These are phyloP conservation scores for Colletotrichum cuscutae DNA, from an alignment of 2,329 filamentous ascomycete species.

Conservation along the genomic window DNA sequence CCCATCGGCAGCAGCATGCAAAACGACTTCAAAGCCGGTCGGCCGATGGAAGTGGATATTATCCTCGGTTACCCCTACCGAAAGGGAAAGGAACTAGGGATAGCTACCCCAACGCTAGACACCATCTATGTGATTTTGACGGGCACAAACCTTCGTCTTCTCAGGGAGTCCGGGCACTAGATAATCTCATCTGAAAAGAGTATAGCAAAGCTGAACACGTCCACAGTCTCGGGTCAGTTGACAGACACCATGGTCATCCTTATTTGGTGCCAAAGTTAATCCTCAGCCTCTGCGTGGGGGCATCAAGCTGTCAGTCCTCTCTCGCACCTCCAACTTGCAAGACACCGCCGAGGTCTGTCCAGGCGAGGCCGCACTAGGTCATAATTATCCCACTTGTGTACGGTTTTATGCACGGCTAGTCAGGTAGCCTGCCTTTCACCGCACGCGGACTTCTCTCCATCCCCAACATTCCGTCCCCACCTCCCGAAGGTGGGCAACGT, in stretches of 20 bases:
- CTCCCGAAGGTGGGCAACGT: not conserved
- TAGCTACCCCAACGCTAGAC: conserved; percentile 63
- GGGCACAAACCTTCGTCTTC: conserved; percentile 41
- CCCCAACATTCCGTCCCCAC: not conserved
- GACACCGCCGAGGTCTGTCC: not conserved
- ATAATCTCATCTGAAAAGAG: not conserved
- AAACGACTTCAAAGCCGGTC: conserved; percentile 65
- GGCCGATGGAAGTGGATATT: conserved; percentile 70
- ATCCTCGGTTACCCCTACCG: conserved; percentile 70
- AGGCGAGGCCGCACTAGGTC: not conserved
- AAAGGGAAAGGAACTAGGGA: conserved; percentile 63
- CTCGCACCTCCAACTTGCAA: not conserved
- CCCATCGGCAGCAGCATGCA: conserved; percentile 64
- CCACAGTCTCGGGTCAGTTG: not conserved
- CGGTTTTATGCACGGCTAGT: not conserved
- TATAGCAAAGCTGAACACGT: not conserved
- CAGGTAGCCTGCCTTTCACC: not conserved
- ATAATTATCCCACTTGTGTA: not conserved
- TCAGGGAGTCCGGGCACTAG: conserved; percentile 17
- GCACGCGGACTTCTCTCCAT: conserved; percentile 10
- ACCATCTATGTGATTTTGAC: conserved; percentile 48
- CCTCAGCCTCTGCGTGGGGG: conserved; percentile 23
- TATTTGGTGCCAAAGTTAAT: not conserved
- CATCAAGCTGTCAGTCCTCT: not conserved
- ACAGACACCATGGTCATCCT: not conserved